A percentile compares a stretch with the other conserved stretches of the same genome.
These are phyloP conservation scores for Penicillium odoratum DNA, from an alignment of 495 filamentous ascomycete species.

Conservation along the genomic window DNA sequence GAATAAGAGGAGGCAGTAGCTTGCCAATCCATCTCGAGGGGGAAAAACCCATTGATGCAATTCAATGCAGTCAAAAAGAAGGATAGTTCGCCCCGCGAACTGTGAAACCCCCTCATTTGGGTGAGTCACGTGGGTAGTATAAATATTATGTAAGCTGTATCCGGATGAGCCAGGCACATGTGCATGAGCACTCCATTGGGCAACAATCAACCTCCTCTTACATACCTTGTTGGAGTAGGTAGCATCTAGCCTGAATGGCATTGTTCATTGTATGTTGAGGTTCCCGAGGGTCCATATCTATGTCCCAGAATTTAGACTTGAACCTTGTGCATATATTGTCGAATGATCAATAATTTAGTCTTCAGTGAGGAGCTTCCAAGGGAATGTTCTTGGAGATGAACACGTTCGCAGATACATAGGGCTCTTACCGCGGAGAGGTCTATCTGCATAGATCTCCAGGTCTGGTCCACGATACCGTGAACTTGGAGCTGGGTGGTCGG, in stretches of 20 bases:
- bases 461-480: not conserved
- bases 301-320: not conserved
- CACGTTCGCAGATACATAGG: not conserved
- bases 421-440: not conserved
- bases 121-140: not conserved
- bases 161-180: not conserved
- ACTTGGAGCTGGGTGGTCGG: no score
- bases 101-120: conserved; percentile 5
- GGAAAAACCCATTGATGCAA: not conserved
- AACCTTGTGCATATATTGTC: not conserved
- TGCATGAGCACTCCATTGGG: not conserved
- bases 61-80: not conserved
- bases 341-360: not conserved
- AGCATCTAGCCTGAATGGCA: not conserved
- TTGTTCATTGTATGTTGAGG: not conserved
- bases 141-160: conserved; percentile 16
- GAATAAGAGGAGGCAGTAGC: not conserved
- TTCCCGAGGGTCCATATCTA: not conserved
- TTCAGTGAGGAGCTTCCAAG: not conserved
- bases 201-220: not conserved
- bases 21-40: not conserved
- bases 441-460: not conserved
- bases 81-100: conserved; percentile 2
- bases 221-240: not conserved
- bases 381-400: not conserved